These are phyloP conservation scores for Cronartium ribicola DNA, from an alignment of 1,284 basidiomycete genomes.

Conservation along the genomic window DNA sequence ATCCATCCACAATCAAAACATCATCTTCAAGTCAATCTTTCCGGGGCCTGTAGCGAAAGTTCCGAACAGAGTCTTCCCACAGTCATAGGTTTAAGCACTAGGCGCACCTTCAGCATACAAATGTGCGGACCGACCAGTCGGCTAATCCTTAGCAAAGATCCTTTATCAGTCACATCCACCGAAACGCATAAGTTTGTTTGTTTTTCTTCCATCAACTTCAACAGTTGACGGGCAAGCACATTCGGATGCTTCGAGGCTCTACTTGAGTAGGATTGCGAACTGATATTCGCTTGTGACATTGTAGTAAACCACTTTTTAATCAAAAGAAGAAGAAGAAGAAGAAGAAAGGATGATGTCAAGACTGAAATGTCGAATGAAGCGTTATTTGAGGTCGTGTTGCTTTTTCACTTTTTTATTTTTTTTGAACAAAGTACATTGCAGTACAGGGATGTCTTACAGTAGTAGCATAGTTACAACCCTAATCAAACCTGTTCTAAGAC, in stretches of 20 bases:
- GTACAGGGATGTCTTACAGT: too few species aligned
- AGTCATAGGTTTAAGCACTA: background rate
- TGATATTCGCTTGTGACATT: background rate
- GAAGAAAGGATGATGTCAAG: too few species aligned
- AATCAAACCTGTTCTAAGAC: too few species aligned
- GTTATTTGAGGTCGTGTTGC: too few species aligned
- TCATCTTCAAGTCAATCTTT: too few species aligned
- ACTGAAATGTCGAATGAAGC: too few species aligned
- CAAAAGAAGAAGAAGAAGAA: too few species aligned
- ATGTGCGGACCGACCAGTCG: slow-evolving; percentile 81
- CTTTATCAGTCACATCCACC: slow-evolving; percentile 82
- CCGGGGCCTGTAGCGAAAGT: background rate
- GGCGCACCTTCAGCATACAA: slow-evolving; percentile 83
- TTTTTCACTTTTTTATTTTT: too few species aligned
- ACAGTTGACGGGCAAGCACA: slow-evolving; percentile 54
- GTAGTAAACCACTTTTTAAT: too few species aligned
- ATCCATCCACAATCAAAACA: too few species aligned
- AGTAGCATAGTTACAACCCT: too few species aligned
- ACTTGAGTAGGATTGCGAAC: slow-evolving; percentile 8
- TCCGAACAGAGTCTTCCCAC: background rate
- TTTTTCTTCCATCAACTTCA: slow-evolving; percentile 82
- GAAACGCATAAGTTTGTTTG: slow-evolving; percentile 88
- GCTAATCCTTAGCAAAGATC: slow-evolving; percentile 77
- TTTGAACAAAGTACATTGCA: too few species aligned
- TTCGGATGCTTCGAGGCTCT: slow-evolving; percentile 9